Evolutionary conservation across 176 grass and related monocot species (phyloP), one percentile per base, ranked within the genome.

Genomic region (Ensete ventricosum): DNA sequence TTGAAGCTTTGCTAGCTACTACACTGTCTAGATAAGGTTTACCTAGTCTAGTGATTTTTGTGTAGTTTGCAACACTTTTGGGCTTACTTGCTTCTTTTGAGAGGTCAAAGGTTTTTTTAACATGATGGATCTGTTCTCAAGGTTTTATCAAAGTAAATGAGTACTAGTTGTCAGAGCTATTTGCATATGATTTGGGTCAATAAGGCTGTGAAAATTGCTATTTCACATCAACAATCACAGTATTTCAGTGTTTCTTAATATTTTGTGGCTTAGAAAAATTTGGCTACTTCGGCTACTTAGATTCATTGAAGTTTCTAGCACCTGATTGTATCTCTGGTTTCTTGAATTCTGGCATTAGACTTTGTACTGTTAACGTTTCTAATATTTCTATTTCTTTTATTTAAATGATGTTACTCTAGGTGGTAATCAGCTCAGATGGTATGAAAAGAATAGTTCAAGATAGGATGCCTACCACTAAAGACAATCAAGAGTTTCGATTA

Each of bases 401-500:
- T 3, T 43, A 67, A 70, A 48, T 51, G 43, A 10, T 70, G 17
- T 70, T 70, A 20, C 10, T 70, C 43, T 12, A n/a, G 17, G 9
- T 17, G 17, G 34, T 7, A 16, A 20, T 10, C 67, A 51, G 14
- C 10, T 49, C 29, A 10, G 48, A 70, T 50, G 16, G 10, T 19
- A 51, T 51, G 16, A 21, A 51, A 50, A 19, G 43, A 27, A 16
- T 68, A 83, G 57, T 79, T 58, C n/a, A 58, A 59, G 66, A 76
- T 23, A 73, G 53, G 19, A 26, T 34, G 5, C 34, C 55, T 79
- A 82, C 58, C 80, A 78, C 79, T 23, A 26, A 11, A 17, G 1
- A 81, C 50, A 50, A 58, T 72, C 71, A 82, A 77, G 19, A 72
- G 50, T 59, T 64, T 49, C 81, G 90, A 87, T 76, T 78, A 5